Conservation (phyloP, 192 early-diverging fungal species). For the Thamnidium elegans region DNA sequence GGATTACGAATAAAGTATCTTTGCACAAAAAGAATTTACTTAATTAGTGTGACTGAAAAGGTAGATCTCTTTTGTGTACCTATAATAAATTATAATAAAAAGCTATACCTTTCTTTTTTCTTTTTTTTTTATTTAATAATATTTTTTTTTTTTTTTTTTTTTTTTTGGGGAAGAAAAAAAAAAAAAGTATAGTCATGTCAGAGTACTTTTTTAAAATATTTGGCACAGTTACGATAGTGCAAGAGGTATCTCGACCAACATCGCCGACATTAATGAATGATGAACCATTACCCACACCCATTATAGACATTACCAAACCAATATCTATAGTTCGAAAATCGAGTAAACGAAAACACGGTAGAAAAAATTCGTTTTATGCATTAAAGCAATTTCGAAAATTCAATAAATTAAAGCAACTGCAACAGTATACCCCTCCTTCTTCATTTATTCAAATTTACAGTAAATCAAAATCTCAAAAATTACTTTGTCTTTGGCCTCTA, state of each 20-base stretch:
- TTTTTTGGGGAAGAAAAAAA: neutral
- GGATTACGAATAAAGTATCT: constrained; percentile 2
- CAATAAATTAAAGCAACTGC: constrained; percentile 1
- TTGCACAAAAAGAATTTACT: too few species aligned
- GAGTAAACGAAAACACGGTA: constrained; percentile 4
- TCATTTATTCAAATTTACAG: neutral
- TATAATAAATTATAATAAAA: neutral
- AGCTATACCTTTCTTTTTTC: neutral
- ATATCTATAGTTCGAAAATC: neutral
- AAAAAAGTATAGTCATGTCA: constrained; percentile 3
- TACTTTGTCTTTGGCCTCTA: constrained; percentile 34
- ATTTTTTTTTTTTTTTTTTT: neutral
- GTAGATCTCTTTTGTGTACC: neutral
- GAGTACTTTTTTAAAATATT: constrained; percentile 27
- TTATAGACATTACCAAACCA: neutral
- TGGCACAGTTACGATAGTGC: constrained; percentile 30
- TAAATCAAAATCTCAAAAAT: constrained; percentile 23
- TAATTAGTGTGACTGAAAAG: neutral
- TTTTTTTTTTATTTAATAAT: neutral
- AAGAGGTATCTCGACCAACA: constrained; percentile 28
- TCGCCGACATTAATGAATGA: neutral
- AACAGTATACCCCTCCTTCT: constrained; percentile 6
- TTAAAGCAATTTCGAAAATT: constrained; percentile 6
- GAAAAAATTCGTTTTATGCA: constrained; percentile 18
- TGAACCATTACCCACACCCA: neutral